Base-by-base conservation (phyloP, 345 rosid species). In the Capsella bursapastoris region DNA sequence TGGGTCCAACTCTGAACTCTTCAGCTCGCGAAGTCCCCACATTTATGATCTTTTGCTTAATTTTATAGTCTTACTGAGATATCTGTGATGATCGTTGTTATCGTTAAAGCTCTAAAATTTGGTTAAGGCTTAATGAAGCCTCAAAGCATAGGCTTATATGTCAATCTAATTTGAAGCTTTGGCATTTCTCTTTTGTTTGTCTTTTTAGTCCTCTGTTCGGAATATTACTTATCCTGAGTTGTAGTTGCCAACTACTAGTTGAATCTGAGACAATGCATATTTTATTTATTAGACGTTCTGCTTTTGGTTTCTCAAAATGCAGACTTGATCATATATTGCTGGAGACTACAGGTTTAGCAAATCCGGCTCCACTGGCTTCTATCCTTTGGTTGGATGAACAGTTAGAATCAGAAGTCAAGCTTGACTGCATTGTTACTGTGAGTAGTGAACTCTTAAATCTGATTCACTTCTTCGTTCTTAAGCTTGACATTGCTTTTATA, bases 291-390 rank as follows among this genome's bases (percentile, higher is more conserved):
- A 38, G 43, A 9, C 13, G 10, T 43, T 72, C 35, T 28, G 49
- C 37, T 62, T 48, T 45, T 71, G 45, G 44, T 66, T 63, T 62
- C 45, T 64, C 66, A 40, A 9, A 9, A 27, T 69, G 72, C 67
- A 90, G 96, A 77, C 93, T 91, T 45, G 99, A 95, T 85, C 97
- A 91, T 75, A 95, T 95, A 69, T 79, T 95, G 72, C 79, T 95
- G 50, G 97, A 91, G 88, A 95, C 97, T n/a, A 91, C 99, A n/a
- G 97, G 99, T 69, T 82, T 95, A 68, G 99, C 97, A 0, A 95
- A 95, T 75, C 97, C 98, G 11, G 98, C 93, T 79, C 97, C 97
- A 22, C 71, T 90, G 60, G 97, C 98, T 6, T 90, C 97, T 61
- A 78, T 95, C 44, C 97, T 95, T 76, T 94, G 97, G 99, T 77